These are phyloP conservation scores for Forsythia viridissima DNA, from an alignment of 257 asterid species.

Conservation along the genomic window DNA sequence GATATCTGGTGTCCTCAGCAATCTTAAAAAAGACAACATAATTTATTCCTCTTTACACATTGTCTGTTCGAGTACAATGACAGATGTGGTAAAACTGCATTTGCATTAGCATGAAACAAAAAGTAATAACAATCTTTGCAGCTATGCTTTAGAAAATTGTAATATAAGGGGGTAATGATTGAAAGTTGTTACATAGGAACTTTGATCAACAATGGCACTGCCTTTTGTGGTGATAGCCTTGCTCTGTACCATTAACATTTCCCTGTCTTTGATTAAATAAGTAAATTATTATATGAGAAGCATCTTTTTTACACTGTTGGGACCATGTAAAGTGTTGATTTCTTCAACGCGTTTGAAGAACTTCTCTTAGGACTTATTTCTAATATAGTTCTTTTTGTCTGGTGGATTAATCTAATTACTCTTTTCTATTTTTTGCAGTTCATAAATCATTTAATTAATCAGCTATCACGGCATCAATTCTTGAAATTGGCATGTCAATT, in stretches of 20 bases:
- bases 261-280: not conserved
- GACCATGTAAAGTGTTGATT: slow-evolving; percentile 19
- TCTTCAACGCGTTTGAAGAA: slow-evolving; percentile 1
- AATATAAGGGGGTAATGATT: not conserved
- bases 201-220: not conserved
- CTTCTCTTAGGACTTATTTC: slow-evolving; percentile 24
- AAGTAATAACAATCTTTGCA: not conserved
- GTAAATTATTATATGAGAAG: slow-evolving; percentile 1
- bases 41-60: not conserved
- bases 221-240: not conserved
- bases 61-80: not conserved
- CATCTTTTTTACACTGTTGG: slow-evolving; percentile 7
- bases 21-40: not conserved
- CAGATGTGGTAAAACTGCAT: not conserved
- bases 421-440: slow-evolving; percentile 55
- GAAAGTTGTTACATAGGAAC: not conserved
- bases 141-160: not conserved
- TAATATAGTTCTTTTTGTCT: slow-evolving; percentile 4
- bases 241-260: not conserved
- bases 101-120: not conserved
- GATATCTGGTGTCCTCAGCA: not conserved
- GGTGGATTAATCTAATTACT: not conserved
- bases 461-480: slow-evolving; percentile 82
- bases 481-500: slow-evolving; percentile 88
- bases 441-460: slow-evolving; percentile 85